phyloP scores from a whole-genome alignment of 1,139 yeast genomes.

The Magnusiomyces suaveolens region DNA sequence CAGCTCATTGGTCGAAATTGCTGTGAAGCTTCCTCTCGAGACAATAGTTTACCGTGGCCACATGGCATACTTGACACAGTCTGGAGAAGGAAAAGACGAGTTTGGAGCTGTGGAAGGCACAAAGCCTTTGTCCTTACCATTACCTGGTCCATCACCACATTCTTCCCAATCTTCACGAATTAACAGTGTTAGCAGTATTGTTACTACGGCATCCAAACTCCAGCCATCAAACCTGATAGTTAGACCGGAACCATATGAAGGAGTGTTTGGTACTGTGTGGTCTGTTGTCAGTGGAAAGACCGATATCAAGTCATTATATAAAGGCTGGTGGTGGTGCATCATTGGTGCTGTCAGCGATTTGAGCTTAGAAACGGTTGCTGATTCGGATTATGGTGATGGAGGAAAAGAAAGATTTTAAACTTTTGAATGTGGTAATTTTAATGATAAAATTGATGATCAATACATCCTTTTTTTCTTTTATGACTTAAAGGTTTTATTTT shows the following conservation, averaged over 20 bases:
- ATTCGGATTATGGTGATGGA: conserved; percentile 41
- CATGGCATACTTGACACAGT: conserved; percentile 43
- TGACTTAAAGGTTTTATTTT: too few relatives aligned
- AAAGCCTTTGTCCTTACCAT: too few relatives aligned
- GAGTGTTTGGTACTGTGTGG: conserved; percentile 44
- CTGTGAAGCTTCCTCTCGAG: conserved; percentile 77
- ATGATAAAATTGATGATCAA: background rate
- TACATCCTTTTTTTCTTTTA: too few relatives aligned
- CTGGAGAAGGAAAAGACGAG: background rate
- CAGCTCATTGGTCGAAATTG: conserved; percentile 55
- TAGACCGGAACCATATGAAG: conserved; percentile 36
- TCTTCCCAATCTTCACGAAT: background rate
- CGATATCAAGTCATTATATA: conserved; percentile 46
- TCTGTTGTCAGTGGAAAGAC: conserved; percentile 36
- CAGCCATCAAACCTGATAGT: conserved; percentile 23
- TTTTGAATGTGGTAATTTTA: background rate
- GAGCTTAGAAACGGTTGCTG: conserved; percentile 50
- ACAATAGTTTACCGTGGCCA: conserved; percentile 80
- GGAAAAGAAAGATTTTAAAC: conserved; percentile 26
- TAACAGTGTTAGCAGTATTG: background rate
- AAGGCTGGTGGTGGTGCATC: conserved; percentile 88
- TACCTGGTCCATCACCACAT: too few relatives aligned
- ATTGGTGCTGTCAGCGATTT: conserved; percentile 73
- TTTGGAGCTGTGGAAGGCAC: too few relatives aligned
- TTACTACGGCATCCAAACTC: background rate